phyloP scores from a whole-genome alignment of 306 rosid genomes.

The Citrullus mucosospermus region DNA sequence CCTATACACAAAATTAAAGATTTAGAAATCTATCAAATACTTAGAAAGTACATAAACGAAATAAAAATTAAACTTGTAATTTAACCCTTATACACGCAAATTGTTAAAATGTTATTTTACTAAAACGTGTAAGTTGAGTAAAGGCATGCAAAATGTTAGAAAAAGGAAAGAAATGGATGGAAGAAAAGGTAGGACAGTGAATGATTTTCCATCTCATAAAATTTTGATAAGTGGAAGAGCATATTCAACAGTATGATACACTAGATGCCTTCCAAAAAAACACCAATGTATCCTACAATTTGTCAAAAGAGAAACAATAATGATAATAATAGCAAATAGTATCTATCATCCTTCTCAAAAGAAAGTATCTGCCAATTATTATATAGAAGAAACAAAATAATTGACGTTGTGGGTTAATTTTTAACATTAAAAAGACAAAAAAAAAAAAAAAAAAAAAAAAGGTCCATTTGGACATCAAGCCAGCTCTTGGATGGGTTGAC shows the following conservation, averaged over 20 bases:
- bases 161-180: not conserved
- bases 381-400: not conserved
- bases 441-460: not conserved
- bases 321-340: not conserved
- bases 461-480: not conserved
- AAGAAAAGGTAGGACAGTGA: not conserved
- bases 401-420: not conserved
- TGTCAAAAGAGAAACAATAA: not conserved
- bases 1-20: no score
- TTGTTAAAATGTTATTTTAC: no score
- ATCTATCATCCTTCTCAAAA: not conserved
- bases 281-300: not conserved
- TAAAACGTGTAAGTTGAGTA: no score
- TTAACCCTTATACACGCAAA: no score
- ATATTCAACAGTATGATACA: constrained; percentile 3
- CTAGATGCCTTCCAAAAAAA: not conserved
- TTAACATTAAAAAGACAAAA: not conserved
- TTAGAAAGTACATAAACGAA: no score
- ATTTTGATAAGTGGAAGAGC: constrained; percentile 3
- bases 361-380: not conserved
- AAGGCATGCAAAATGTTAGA: not conserved
- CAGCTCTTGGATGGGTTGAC: not conserved
- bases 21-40: no score
- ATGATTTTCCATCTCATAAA: not conserved
- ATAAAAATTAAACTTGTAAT: no score